phyloP scores from a whole-genome alignment of 768 basidiomycete genomes.

The Tricholomella constricta region DNA sequence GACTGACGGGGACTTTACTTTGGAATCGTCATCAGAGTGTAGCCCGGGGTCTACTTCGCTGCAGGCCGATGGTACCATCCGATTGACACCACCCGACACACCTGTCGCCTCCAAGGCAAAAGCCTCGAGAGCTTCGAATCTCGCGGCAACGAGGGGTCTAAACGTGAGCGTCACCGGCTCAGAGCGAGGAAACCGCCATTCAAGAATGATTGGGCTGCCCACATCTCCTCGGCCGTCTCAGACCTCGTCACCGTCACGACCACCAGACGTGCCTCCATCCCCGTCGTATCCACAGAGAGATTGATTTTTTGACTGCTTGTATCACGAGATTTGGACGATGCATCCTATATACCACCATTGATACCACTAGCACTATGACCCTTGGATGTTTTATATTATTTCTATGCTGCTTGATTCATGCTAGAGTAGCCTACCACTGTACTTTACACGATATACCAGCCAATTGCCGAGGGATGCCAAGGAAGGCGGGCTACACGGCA shows the following conservation, averaged over 20 bases:
- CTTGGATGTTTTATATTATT: conserved; percentile 12
- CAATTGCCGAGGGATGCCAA: background rate
- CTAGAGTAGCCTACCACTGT: conserved; percentile 4
- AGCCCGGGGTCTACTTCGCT: conserved; percentile 35
- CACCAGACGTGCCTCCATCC: conserved; percentile 24
- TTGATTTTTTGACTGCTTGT: conserved; percentile 6
- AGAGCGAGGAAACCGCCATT: conserved; percentile 63
- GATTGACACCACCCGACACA: conserved; percentile 42
- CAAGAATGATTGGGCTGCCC: conserved; percentile 66
- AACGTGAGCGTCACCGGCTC: conserved; percentile 56
- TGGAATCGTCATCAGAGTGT: conserved; percentile 49
- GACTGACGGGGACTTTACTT: conserved; percentile 56
- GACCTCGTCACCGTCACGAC: conserved; percentile 36
- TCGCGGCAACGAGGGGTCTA: conserved; percentile 71
- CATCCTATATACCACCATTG: conserved; percentile 18
- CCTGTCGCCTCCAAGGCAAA: conserved; percentile 40
- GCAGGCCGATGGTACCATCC: conserved; percentile 29
- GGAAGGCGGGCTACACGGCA: too few relatives aligned
- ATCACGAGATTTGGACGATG: conserved; percentile 9
- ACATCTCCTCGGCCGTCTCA: conserved; percentile 49
- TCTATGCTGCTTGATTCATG: conserved; percentile 14
- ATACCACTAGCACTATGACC: conserved; percentile 13
- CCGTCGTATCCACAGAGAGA: conserved; percentile 26
- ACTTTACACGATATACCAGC: background rate
- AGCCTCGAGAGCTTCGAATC: conserved; percentile 54